A percentile compares a stretch with the other conserved stretches of the same genome.
These are phyloP conservation scores for Geoglossum cookeanum DNA, from an alignment of 2,329 filamentous ascomycete genomes.

Conservation along the genomic window DNA sequence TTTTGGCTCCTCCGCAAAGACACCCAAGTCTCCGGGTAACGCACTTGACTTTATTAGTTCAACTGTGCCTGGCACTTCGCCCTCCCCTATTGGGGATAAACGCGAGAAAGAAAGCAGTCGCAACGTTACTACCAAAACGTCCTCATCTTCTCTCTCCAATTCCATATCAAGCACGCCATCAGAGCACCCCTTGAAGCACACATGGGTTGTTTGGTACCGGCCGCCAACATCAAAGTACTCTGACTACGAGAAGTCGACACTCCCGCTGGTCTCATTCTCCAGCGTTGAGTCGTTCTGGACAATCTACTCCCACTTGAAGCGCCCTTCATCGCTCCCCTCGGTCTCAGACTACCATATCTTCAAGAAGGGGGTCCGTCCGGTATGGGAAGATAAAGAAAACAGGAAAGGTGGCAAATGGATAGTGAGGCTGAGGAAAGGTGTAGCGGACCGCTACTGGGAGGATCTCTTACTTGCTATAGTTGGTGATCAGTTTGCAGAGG, in stretches of 20 bases:
- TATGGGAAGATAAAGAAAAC: slow-evolving; percentile 98
- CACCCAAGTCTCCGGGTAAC: slow-evolving; percentile 66
- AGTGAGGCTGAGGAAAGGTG: slow-evolving; percentile 87
- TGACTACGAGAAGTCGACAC: slow-evolving; percentile 93
- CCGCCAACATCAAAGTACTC: slow-evolving; percentile 94
- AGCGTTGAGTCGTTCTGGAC: slow-evolving; percentile 83
- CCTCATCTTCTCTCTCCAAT: slow-evolving; percentile 22
- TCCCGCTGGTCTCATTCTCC: slow-evolving; percentile 62
- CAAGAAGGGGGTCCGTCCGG: slow-evolving; percentile 85
- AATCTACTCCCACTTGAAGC: slow-evolving; percentile 75
- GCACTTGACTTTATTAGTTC: slow-evolving; percentile 55
- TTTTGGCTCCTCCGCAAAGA: slow-evolving; percentile 63
- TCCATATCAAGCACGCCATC: slow-evolving; percentile 10
- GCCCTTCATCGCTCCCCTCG: slow-evolving; percentile 68
- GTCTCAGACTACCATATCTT: slow-evolving; percentile 98
- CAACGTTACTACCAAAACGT: slow-evolving; percentile 19
- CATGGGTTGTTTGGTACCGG: slow-evolving; percentile 94
- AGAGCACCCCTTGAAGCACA: slow-evolving; percentile 52
- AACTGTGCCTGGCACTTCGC: slow-evolving; percentile 23
- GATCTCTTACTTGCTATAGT: slow-evolving; percentile 77
- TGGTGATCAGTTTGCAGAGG: slow-evolving; percentile 85
- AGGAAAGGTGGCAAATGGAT: slow-evolving; percentile 96
- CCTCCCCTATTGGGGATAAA: slow-evolving; percentile 43
- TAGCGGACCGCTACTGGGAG: slow-evolving; percentile 94
- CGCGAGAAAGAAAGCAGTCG: slow-evolving; percentile 30